phyloP scores from a whole-genome alignment of 305 asterid genomes.

The Fraxinus dipetala region DNA sequence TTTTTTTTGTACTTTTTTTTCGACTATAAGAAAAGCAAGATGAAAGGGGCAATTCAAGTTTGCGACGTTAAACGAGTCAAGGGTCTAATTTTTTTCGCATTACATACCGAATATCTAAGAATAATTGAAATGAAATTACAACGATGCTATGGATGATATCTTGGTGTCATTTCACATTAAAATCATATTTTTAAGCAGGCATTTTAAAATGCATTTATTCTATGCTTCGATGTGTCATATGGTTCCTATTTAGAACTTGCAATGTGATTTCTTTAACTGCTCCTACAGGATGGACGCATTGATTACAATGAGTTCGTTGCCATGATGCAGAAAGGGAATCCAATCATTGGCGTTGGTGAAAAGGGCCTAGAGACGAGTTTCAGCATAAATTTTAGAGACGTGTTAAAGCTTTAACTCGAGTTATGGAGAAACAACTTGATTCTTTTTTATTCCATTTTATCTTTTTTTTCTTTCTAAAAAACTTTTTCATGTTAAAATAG shows the following conservation, averaged over 20 bases:
- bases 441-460: not conserved
- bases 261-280: not conserved
- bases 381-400: constrained; percentile 77
- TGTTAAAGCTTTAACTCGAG: constrained; percentile 33
- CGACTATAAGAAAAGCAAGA: not conserved
- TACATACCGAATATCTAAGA: not conserved
- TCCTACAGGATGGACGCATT: constrained; percentile 73
- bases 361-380: constrained; percentile 69
- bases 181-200: not conserved
- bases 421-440: not conserved
- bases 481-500: not conserved
- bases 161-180: not conserved
- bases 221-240: not conserved
- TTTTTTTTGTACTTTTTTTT: not conserved
- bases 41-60: not conserved
- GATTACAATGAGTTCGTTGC: constrained; percentile 89
- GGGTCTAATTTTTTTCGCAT: not conserved
- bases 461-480: not conserved
- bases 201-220: not conserved
- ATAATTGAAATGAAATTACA: not conserved
- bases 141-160: not conserved
- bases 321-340: constrained; percentile 89
- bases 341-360: constrained; percentile 57
- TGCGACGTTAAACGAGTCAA: not conserved
- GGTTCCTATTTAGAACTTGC: not conserved